A percentile compares a stretch with the other conserved stretches of the same genome.
Evolutionary conservation across 1,284 basidiomycete genomes (phyloP).

Genomic region (Rhodotorula sp.): DNA sequence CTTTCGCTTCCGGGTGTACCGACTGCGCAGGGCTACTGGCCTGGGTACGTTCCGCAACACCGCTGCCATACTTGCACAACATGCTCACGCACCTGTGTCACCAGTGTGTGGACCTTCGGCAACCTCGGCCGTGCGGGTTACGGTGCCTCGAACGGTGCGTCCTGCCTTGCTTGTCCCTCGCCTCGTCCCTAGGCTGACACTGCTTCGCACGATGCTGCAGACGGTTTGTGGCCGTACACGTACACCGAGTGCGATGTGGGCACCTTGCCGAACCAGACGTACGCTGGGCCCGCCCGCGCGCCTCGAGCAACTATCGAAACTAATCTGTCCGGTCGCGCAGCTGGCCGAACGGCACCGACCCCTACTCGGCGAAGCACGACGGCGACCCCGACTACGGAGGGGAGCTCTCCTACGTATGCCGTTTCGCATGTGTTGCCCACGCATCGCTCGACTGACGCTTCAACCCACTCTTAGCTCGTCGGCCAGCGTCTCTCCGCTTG

Average conservation of each 20-base stretch:
- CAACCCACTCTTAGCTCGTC: slow-evolving; percentile 32
- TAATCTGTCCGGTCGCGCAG: slow-evolving; percentile 56
- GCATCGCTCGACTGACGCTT: background rate
- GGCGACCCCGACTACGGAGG: slow-evolving; percentile 44
- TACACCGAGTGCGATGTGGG: slow-evolving; percentile 77
- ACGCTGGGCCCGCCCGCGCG: background rate
- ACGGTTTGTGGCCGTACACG: slow-evolving; percentile 78
- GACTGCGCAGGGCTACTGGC: slow-evolving; percentile 54
- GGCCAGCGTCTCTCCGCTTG: slow-evolving; percentile 54
- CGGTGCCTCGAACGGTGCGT: slow-evolving; percentile 62
- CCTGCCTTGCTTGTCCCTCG: background rate
- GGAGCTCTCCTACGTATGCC: slow-evolving; percentile 49
- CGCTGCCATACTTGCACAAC: too few species aligned
- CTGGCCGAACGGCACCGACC: slow-evolving; percentile 43
- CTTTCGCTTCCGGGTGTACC: slow-evolving; percentile 80
- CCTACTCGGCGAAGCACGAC: slow-evolving; percentile 37
- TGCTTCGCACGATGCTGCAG: slow-evolving; percentile 44
- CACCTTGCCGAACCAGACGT: slow-evolving; percentile 72
- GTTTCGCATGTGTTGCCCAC: too few species aligned
- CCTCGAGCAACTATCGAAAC: too few species aligned
- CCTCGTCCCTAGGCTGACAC: background rate
- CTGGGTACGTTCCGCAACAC: slow-evolving; percentile 24
- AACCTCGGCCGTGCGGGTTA: slow-evolving; percentile 84
- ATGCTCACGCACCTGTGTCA: too few species aligned
- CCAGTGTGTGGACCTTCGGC: slow-evolving; percentile 48